phyloP scores from a whole-genome alignment of 164 flowering plant genomes.

The grape (Vitis vinifera) region DNA sequence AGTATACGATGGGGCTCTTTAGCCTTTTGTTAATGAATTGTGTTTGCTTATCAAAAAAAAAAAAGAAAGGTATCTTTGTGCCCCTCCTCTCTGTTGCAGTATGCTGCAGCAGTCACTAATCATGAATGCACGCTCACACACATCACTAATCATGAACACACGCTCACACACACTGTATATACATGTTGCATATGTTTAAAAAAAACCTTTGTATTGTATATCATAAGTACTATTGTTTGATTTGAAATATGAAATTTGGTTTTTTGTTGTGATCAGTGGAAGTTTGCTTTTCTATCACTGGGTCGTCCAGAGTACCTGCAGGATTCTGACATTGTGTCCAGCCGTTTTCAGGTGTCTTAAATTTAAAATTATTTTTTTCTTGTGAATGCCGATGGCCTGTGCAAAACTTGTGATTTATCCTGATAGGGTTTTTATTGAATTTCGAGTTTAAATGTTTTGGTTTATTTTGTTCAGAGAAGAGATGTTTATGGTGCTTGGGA shows the following conservation, averaged over 20 bases:
- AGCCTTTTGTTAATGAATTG: no score
- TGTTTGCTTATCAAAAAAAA: no score
- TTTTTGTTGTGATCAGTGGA: constrained; percentile 57
- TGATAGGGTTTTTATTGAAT: not conserved
- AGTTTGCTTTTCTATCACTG: constrained; percentile 81
- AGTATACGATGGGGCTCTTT: no score
- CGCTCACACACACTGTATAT: no score
- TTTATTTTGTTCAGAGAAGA: constrained; percentile 55
- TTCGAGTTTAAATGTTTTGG: not conserved
- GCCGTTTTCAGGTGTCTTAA: constrained; percentile 77
- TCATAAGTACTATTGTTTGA: not conserved
- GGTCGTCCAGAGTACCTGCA: constrained; percentile 89
- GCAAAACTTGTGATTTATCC: not conserved
- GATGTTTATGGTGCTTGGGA: constrained; percentile 99
- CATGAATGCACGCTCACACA: no score
- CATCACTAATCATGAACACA: no score
- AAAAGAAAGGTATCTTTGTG: constrained; percentile 66
- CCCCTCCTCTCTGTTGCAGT: not conserved
- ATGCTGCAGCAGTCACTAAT: no score
- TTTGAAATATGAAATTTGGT: not conserved
- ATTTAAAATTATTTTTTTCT: not conserved
- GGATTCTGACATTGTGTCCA: constrained; percentile 74
- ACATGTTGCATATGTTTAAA: no score
- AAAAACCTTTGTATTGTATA: no score
- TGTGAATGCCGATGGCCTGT: not conserved